Evolutionary conservation across 768 basidiomycete species (phyloP).

Genomic region (Lentinula edodes): DNA sequence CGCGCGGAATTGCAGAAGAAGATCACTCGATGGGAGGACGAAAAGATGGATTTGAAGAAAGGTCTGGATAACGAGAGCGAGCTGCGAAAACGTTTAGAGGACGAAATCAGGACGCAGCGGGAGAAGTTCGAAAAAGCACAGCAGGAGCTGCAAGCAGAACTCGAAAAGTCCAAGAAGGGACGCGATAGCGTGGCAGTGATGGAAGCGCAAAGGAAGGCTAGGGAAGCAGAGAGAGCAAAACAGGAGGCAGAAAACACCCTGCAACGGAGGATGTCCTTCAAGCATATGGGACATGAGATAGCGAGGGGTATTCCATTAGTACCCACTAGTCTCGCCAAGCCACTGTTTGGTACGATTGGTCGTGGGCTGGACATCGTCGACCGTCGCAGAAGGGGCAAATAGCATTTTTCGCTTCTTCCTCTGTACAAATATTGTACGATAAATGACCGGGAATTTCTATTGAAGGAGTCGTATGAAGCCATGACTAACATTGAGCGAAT

Average conservation of each 20-base stretch:
- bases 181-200: slow-evolving; percentile 15
- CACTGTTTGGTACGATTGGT: not conserved
- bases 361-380: not conserved
- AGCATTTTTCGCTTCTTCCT: no score
- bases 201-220: not conserved
- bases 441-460: no score
- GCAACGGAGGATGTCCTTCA: not conserved
- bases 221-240: not conserved
- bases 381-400: not conserved
- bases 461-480: no score
- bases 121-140: slow-evolving; percentile 19
- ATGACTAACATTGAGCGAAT: no score
- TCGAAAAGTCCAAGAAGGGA: slow-evolving; percentile 20
- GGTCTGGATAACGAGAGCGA: not conserved
- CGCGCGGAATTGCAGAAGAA: slow-evolving; percentile 2
- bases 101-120: slow-evolving; percentile 1
- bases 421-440: no score
- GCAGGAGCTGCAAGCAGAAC: slow-evolving; percentile 19
- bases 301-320: not conserved
- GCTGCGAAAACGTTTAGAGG: not conserved
- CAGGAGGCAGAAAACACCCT: not conserved
- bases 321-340: not conserved
- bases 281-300: not conserved
- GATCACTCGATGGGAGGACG: not conserved
- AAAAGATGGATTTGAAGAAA: not conserved